These are phyloP conservation scores for Ajuga chamaepitys DNA, from an alignment of 257 asterid species.

Conservation along the genomic window DNA sequence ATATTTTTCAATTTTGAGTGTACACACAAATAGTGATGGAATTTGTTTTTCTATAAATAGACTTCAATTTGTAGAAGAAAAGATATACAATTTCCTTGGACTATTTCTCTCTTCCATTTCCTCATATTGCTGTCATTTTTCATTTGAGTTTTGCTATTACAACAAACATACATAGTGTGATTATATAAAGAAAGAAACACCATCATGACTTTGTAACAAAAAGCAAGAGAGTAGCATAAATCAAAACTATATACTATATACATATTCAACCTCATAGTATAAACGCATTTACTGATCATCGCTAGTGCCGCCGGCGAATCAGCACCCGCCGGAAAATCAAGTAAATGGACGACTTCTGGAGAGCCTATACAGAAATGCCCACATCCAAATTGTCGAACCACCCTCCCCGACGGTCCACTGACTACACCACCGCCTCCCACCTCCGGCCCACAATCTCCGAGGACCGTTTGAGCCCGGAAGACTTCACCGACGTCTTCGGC, in stretches of 20 bases:
- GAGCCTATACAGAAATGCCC: slow-evolving; percentile 36
- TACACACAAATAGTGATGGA: too few relatives aligned
- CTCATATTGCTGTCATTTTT: too few relatives aligned
- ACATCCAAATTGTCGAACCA: slow-evolving; percentile 15
- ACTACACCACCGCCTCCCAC: slow-evolving; percentile 20
- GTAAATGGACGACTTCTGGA: slow-evolving; percentile 57
- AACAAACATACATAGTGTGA: neutral
- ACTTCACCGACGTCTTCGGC: slow-evolving; percentile 74
- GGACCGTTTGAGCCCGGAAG: slow-evolving; percentile 31
- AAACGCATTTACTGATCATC: neutral
- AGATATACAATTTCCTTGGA: too few relatives aligned
- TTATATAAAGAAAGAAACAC: neutral
- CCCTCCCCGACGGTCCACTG: slow-evolving; percentile 45
- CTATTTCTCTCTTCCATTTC: too few relatives aligned
- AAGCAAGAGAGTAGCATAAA: neutral
- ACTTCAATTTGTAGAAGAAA: too few relatives aligned
- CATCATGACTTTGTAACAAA: neutral
- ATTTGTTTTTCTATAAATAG: too few relatives aligned
- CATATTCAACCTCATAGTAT: neutral
- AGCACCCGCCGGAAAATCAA: slow-evolving; percentile 1
- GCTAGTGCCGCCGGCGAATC: slow-evolving; percentile 8
- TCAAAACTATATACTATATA: neutral
- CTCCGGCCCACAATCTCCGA: slow-evolving; percentile 32
- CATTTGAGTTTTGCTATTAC: too few relatives aligned
- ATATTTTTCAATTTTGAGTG: too few relatives aligned